Evolutionary conservation across 371 early-diverging fungal species (phyloP), one percentile per base, ranked within the genome.

Genomic region (Syncephalis fuscata): DNA sequence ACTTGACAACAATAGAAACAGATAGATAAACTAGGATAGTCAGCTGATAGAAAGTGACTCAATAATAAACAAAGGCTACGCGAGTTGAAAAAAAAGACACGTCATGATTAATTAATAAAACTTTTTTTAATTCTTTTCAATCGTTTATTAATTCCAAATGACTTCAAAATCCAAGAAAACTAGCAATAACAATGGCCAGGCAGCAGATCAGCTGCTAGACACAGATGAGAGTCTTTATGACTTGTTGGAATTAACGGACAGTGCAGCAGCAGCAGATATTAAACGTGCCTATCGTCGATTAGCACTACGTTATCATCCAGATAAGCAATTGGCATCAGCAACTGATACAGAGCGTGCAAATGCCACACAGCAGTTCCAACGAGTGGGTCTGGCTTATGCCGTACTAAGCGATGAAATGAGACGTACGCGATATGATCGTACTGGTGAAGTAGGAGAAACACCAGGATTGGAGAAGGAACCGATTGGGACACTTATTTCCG

Each of bases 231-330:
- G 11, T 32, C 32, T 32, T 11, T 41, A 41, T 21, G 41, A 41
- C 4, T 19, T 21, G n/a, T 37, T 53, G 15, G 36, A 26, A n/a
- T 40, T 53, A 26, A 25, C 39, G 17, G 10, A 21, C 7, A 42
- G 17, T 8, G 54, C 54, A 14, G 44, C 54, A 24, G 17, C 48
- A 0, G 45, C 32, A 7, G 53, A 46, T 25, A 80, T 95, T 52
- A 90, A 88, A 56, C 87, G 86, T 58, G 87, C 97, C 4, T 97
- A 91, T 68, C 80, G 88, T 48, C 92, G 88, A 66, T 74, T 83
- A 14, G 88, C 88, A 3, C 66, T 90, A 45, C 70, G 78, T 66
- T 78, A 82, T 61, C 92, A 92, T 56, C 92, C 92, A 17, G 88
- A 85, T 63, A 78, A 89, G 67, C 73, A 74, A 27, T 55, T 69